These are phyloP conservation scores for Vigna nakashimae DNA, from an alignment of 306 rosid species.

Conservation along the genomic window DNA sequence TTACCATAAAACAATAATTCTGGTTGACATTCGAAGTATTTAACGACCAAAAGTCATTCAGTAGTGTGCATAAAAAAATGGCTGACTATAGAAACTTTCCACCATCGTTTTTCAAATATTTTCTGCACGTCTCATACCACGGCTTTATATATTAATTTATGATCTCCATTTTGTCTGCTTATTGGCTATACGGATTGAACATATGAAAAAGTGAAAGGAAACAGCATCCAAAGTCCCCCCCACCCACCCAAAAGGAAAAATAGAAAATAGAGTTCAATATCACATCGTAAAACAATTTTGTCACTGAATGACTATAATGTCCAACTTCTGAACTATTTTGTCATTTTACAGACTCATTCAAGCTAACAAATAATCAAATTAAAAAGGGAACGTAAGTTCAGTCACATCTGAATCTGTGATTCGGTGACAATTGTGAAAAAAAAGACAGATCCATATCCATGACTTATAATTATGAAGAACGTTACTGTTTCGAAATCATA, in stretches of 20 bases:
- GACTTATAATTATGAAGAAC: no score
- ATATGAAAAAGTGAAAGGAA: background rate
- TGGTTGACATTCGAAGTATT: conserved; percentile 1
- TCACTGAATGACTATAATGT: conserved; percentile 1
- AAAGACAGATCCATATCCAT: no score
- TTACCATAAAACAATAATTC: background rate
- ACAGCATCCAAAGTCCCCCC: no score
- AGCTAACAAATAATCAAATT: conserved; percentile 14
- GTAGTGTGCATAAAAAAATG: background rate
- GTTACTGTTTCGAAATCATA: conserved; percentile 4
- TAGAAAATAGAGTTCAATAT: background rate
- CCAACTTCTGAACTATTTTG: background rate
- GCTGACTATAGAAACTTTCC: background rate
- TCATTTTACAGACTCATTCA: conserved; percentile 15
- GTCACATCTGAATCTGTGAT: conserved; percentile 24
- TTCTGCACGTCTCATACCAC: no score
- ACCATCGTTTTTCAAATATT: background rate
- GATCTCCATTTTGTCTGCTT: background rate
- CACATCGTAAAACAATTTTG: background rate
- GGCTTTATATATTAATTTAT: no score
- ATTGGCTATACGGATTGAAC: background rate
- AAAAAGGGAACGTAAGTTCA: background rate
- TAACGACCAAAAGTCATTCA: conserved; percentile 9
- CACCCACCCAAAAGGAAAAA: background rate
- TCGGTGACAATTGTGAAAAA: background rate